These are phyloP conservation scores for Vanrija sp. DNA, from an alignment of 1,284 basidiomycete species.

Conservation along the genomic window DNA sequence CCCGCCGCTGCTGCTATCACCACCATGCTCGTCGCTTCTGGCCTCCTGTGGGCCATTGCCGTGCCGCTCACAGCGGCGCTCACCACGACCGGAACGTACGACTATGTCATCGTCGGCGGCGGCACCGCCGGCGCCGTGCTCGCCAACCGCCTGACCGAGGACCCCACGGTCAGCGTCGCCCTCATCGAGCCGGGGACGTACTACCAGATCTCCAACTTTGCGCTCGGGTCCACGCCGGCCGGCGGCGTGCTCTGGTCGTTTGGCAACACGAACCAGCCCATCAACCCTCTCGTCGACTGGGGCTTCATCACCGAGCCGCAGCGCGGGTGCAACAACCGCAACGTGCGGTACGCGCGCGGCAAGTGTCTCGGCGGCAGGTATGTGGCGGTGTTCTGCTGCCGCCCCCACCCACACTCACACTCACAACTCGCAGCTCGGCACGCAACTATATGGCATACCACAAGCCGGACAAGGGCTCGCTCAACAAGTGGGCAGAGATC, in stretches of 20 bases:
- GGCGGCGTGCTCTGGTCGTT: background rate
- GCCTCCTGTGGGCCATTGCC: too few species aligned
- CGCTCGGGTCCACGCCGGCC: background rate
- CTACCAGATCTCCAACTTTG: conserved; percentile 2
- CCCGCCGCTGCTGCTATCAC: too few species aligned
- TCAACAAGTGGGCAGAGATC: background rate
- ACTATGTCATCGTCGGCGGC: conserved; percentile 53
- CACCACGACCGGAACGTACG: conserved; percentile 21
- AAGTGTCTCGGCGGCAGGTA: conserved; percentile 5
- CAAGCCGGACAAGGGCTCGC: background rate
- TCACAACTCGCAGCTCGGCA: background rate
- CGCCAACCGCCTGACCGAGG: conserved; percentile 66
- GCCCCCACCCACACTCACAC: background rate
- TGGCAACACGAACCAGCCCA: background rate
- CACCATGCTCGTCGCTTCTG: too few species aligned
- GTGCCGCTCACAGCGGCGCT: too few species aligned
- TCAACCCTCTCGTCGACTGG: conserved; percentile 6
- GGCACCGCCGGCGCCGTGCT: conserved; percentile 70
- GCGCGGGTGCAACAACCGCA: background rate
- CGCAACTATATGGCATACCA: conserved; percentile 7
- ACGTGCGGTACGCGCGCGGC: conserved; percentile 5
- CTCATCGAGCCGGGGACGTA: conserved; percentile 63
- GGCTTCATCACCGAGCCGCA: conserved; percentile 1
- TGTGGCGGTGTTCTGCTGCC: too few species aligned
- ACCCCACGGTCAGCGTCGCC: conserved; percentile 61